phyloP scores from a whole-genome alignment of 805 yeast species.

The Wickerhamomyces chambardii region DNA sequence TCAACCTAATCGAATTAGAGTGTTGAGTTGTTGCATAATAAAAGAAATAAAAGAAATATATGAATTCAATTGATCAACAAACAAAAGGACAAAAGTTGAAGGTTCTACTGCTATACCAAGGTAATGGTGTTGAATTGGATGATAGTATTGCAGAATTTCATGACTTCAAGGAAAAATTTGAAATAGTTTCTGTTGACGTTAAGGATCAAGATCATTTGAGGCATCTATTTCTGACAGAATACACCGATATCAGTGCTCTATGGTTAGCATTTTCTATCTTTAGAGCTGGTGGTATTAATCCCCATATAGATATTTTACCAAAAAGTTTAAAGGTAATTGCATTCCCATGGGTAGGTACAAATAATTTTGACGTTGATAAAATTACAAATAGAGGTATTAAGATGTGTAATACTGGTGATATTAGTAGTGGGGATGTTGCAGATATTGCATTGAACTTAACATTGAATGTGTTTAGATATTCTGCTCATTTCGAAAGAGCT shows the following conservation, averaged over 20 bases:
- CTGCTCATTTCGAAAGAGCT: conserved; percentile 33
- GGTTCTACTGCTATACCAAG: neutral
- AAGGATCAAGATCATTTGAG: conserved; percentile 24
- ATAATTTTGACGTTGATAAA: conserved; percentile 35
- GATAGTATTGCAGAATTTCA: conserved; percentile 1
- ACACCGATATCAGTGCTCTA: conserved; percentile 38
- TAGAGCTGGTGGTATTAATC: conserved; percentile 31
- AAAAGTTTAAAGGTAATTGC: conserved; percentile 35
- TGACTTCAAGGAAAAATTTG: conserved; percentile 14
- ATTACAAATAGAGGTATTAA: conserved; percentile 38
- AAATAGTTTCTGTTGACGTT: neutral
- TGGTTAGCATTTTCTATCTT: conserved; percentile 50
- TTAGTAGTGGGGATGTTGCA: conserved; percentile 62
- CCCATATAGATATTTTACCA: conserved; percentile 39
- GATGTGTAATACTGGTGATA: conserved; percentile 53
- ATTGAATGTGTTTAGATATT: conserved; percentile 51
- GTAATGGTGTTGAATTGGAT: neutral
- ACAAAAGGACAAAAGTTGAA: too few relatives aligned
- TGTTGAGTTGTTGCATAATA: too few relatives aligned
- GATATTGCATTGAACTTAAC: conserved; percentile 58
- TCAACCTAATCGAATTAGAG: too few relatives aligned
- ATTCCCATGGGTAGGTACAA: conserved; percentile 55
- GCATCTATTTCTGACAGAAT: conserved; percentile 26
- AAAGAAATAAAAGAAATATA: too few relatives aligned
- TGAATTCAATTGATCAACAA: too few relatives aligned